phyloP scores from a whole-genome alignment of 2,329 filamentous ascomycete genomes.

The Penicillium sp. region DNA sequence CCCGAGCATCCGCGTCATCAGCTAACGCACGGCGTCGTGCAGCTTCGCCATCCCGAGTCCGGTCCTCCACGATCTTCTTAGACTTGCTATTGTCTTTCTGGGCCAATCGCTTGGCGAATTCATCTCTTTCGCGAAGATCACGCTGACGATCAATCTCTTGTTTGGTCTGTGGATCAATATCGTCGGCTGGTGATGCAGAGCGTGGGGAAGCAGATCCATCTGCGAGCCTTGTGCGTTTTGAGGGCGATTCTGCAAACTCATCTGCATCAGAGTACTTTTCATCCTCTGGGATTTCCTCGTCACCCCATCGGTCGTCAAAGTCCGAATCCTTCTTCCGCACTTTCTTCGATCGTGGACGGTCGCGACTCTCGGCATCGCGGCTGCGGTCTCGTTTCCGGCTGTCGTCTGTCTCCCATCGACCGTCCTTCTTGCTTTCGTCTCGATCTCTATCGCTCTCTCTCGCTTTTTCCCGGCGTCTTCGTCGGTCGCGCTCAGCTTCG shows the following conservation, averaged over 20 bases:
- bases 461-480: slow-evolving; percentile 22
- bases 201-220: slow-evolving; percentile 45
- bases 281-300: slow-evolving; percentile 60
- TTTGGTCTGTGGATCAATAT: slow-evolving; percentile 61
- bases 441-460: slow-evolving; percentile 26
- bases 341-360: slow-evolving; percentile 51
- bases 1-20: slow-evolving; percentile 66
- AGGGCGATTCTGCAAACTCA: slow-evolving; percentile 67
- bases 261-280: slow-evolving; percentile 45
- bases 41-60: slow-evolving; percentile 57
- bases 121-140: slow-evolving; percentile 74
- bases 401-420: slow-evolving; percentile 36
- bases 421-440: slow-evolving; percentile 21
- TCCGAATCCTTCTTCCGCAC: slow-evolving; percentile 50
- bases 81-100: slow-evolving; percentile 69
- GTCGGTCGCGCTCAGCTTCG: slow-evolving; percentile 39
- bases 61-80: slow-evolving; percentile 66
- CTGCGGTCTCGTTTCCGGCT: slow-evolving; percentile 41
- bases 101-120: slow-evolving; percentile 73
- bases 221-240: slow-evolving; percentile 69
- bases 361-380: slow-evolving; percentile 36
- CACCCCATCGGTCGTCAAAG: slow-evolving; percentile 78
- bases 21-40: slow-evolving; percentile 63
- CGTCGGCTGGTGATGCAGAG: slow-evolving; percentile 38
- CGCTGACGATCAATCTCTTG: slow-evolving; percentile 60